Conservation (phyloP, 2,329 filamentous ascomycete genomes). For the Claviceps pazoutovae region DNA sequence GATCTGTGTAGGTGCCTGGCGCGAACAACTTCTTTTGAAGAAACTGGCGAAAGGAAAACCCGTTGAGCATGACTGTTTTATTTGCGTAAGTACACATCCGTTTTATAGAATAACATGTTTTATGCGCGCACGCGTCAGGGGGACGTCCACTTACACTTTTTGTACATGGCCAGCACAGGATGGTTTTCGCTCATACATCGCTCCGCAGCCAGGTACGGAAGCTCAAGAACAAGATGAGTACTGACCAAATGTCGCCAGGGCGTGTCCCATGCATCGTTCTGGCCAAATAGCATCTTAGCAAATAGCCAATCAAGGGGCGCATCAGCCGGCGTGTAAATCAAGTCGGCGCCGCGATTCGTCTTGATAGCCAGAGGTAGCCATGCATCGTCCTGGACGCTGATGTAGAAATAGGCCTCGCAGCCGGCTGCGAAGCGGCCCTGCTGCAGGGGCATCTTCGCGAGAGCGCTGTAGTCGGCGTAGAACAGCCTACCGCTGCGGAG, state of each 20-base stretch:
- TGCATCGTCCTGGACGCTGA: slow-evolving; percentile 23
- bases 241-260: slow-evolving; percentile 29
- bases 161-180: slow-evolving; percentile 21
- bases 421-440: slow-evolving; percentile 23
- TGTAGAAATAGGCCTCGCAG: slow-evolving; percentile 33
- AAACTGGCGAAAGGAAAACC: slow-evolving; percentile 1
- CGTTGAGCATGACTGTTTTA: slow-evolving; percentile 2
- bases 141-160: background rate
- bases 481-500: slow-evolving; percentile 26
- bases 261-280: slow-evolving; percentile 31
- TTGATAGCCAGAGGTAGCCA: slow-evolving; percentile 35
- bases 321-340: slow-evolving; percentile 32
- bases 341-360: slow-evolving; percentile 23
- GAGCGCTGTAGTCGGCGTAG: slow-evolving; percentile 26
- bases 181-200: slow-evolving; percentile 31
- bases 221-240: slow-evolving; percentile 30
- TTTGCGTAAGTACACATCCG: background rate
- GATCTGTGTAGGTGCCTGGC: background rate
- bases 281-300: slow-evolving; percentile 35
- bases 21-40: background rate
- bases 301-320: slow-evolving; percentile 31
- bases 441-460: slow-evolving; percentile 13
- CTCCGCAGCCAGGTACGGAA: slow-evolving; percentile 29
- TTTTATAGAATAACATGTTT: too few relatives aligned
- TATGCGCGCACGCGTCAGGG: too few relatives aligned